Percentiles rank a stretch among this genome's conserved stretches.
These are phyloP conservation scores for Phytophthora citricola DNA, from an alignment of 352 stramenopile species.

Conservation along the genomic window DNA sequence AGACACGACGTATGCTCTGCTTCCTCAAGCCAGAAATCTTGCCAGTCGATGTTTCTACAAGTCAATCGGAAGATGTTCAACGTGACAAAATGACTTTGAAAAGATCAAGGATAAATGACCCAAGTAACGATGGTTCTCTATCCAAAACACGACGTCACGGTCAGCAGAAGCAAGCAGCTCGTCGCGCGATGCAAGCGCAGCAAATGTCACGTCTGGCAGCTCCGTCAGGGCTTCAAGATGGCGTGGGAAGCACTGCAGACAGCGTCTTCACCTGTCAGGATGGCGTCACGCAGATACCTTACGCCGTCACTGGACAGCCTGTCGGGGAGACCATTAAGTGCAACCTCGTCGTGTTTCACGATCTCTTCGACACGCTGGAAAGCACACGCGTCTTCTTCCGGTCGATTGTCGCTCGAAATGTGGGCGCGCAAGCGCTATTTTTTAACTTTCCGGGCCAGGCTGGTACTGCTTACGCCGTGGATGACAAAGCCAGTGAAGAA, in stretches of 20 bases:
- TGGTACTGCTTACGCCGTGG: constrained; percentile 63
- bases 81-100: constrained; percentile 1
- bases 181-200: constrained; percentile 67
- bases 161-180: constrained; percentile 43
- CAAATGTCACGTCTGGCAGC: constrained; percentile 79
- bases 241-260: constrained; percentile 33
- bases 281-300: constrained; percentile 82
- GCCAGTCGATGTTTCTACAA: constrained; percentile 20
- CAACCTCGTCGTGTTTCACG: constrained; percentile 92
- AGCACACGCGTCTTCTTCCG: constrained; percentile 90
- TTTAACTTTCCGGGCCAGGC: constrained; percentile 94
- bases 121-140: constrained; percentile 1
- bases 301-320: constrained; percentile 79
- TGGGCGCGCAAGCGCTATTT: constrained; percentile 85
- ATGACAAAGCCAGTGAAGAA: constrained; percentile 30
- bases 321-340: constrained; percentile 65
- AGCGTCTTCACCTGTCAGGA: constrained; percentile 75
- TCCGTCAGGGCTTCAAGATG: constrained; percentile 48
- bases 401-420: constrained; percentile 74
- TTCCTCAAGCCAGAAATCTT: constrained; percentile 63
- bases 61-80: constrained; percentile 18
- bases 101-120: not conserved
- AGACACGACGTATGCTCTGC: constrained; percentile 54
- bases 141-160: constrained; percentile 22
- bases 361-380: constrained; percentile 94